Evolutionary conservation across 495 filamentous ascomycete genomes (phyloP).

Genomic region (Halenospora varia): DNA sequence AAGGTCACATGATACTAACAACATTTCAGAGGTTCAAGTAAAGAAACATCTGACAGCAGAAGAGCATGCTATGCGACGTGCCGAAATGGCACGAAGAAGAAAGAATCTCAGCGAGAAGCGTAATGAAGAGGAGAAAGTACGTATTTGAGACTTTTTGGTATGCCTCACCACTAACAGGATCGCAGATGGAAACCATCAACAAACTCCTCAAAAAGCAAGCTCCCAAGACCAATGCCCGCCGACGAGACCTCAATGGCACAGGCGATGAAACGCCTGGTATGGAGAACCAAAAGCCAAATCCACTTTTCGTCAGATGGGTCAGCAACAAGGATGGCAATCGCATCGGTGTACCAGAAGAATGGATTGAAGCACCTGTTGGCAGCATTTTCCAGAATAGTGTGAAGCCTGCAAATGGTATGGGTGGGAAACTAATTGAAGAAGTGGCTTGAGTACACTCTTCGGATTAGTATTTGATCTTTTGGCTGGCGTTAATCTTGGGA

Average conservation of each 20-base stretch:
- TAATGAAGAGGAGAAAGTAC: constrained; percentile 98
- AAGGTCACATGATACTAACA: constrained; percentile 4
- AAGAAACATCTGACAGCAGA: constrained; percentile 93
- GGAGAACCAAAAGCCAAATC: constrained; percentile 48
- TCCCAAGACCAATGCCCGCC: constrained; percentile 69
- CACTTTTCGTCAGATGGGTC: constrained; percentile 74
- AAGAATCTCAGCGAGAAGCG: constrained; percentile 98
- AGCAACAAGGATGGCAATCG: constrained; percentile 64
- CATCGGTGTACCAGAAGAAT: constrained; percentile 76
- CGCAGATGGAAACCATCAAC: constrained; percentile 96
- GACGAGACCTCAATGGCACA: constrained; percentile 33
- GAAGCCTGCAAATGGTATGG: constrained; percentile 24
- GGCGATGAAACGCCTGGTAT: constrained; percentile 51
- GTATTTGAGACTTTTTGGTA: too few species aligned
- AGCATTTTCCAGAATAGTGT: constrained; percentile 42
- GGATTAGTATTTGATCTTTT: not conserved
- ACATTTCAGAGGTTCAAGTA: constrained; percentile 71
- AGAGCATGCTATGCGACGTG: constrained; percentile 89
- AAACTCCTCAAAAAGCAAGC: constrained; percentile 93
- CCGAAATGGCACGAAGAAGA: constrained; percentile 91
- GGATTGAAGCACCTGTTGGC: constrained; percentile 67
- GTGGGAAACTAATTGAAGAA: constrained; percentile 24
- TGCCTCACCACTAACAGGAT: too few species aligned
- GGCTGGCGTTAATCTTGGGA: not conserved
- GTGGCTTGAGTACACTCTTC: constrained; percentile 10